These are phyloP conservation scores for Exophiala aquamarina DNA, from an alignment of 2,329 filamentous ascomycete species.

Conservation along the genomic window DNA sequence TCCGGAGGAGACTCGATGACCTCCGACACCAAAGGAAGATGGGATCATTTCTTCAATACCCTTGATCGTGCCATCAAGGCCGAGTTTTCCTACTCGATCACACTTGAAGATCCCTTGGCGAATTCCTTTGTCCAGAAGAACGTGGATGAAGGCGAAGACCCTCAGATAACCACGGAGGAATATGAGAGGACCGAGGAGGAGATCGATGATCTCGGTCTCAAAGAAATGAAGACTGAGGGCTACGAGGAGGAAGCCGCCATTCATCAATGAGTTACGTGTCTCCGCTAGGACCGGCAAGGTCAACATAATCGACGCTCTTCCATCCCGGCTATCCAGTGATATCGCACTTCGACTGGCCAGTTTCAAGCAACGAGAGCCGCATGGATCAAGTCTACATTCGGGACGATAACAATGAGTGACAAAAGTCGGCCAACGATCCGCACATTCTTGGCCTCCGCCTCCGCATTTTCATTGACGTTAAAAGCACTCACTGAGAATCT, in stretches of 20 bases:
- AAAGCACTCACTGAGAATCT: too few relatives aligned
- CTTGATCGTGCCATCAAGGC: conserved; percentile 78
- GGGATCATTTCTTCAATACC: conserved; percentile 77
- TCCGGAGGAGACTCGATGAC: conserved; percentile 77
- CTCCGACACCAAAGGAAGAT: conserved; percentile 64
- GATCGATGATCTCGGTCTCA: conserved; percentile 86
- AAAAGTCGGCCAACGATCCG: too few relatives aligned
- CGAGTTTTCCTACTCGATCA: conserved; percentile 75
- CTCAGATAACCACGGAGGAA: conserved; percentile 75
- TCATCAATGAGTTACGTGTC: not conserved
- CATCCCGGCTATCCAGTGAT: too few relatives aligned
- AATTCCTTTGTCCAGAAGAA: conserved; percentile 93
- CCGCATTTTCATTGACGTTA: too few relatives aligned
- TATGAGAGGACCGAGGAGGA: conserved; percentile 89
- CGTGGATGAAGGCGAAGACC: conserved; percentile 65
- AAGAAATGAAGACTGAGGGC: conserved; percentile 88
- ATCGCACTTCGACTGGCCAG: too few relatives aligned
- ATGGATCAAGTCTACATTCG: too few relatives aligned
- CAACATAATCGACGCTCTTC: too few relatives aligned
- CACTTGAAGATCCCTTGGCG: conserved; percentile 84
- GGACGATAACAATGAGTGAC: too few relatives aligned
- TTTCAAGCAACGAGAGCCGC: too few relatives aligned
- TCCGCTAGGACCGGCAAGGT: too few relatives aligned
- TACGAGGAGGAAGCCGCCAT: conserved; percentile 70
- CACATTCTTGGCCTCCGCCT: too few relatives aligned